Conservation (phyloP, 2,329 filamentous ascomycete genomes). For the Penicillium thymicola region DNA sequence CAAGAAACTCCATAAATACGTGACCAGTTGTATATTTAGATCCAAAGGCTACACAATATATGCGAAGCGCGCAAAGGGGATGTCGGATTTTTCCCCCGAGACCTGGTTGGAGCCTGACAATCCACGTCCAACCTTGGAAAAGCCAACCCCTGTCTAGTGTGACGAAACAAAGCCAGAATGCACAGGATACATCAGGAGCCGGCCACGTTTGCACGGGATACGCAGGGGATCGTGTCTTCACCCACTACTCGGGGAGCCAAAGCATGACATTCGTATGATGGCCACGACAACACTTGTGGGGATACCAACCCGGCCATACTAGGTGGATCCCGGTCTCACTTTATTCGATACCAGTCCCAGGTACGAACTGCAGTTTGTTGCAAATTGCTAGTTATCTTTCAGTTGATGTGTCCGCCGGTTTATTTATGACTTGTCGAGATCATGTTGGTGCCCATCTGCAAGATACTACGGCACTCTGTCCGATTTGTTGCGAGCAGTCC, state of each 20-base stretch:
- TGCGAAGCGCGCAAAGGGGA: conserved; percentile 19
- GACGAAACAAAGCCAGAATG: conserved; percentile 22
- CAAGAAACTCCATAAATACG: neutral
- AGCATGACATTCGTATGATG: neutral
- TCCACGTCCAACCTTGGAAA: neutral
- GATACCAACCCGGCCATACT: neutral
- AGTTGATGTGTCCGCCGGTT: neutral
- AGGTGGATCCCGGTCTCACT: conserved; percentile 6
- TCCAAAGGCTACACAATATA: conserved; percentile 20
- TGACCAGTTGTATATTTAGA: neutral
- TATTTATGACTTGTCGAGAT: neutral
- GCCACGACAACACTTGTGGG: neutral
- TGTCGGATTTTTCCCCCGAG: neutral
- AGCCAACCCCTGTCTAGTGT: conserved; percentile 15
- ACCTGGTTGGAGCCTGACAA: conserved; percentile 2
- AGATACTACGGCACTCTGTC: conserved; percentile 5
- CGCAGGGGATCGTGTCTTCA: conserved; percentile 13
- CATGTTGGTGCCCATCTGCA: conserved; percentile 6
- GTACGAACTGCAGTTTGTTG: conserved; percentile 10
- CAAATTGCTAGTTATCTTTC: conserved; percentile 13
- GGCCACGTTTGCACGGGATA: conserved; percentile 23
- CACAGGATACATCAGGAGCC: conserved; percentile 19
- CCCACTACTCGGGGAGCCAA: neutral
- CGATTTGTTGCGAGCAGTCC: neutral
- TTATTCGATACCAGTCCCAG: conserved; percentile 13